Percentiles rank a stretch among this genome's conserved stretches.
phyloP scores from a whole-genome alignment of 2,329 filamentous ascomycete species.

The Tolypocladium inflatum region DNA sequence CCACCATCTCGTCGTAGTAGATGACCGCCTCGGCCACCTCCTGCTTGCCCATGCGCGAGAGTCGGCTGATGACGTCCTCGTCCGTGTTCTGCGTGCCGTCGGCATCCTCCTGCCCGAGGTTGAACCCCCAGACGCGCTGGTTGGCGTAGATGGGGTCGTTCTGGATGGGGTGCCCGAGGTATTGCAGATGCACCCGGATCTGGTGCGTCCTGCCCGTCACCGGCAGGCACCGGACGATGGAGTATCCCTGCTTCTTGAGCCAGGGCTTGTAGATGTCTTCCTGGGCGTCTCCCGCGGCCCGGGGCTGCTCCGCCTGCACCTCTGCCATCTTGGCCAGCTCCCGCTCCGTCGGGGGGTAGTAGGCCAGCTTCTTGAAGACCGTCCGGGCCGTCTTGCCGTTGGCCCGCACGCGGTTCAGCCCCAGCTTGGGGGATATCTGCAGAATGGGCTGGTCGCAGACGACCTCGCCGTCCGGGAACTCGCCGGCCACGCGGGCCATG shows the following conservation, averaged over 20 bases:
- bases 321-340: slow-evolving; percentile 3
- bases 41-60: slow-evolving; percentile 87
- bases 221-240: slow-evolving; percentile 86
- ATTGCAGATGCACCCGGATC: slow-evolving; percentile 88
- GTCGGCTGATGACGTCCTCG: slow-evolving; percentile 77
- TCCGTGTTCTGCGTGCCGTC: slow-evolving; percentile 66
- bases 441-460: slow-evolving; percentile 91
- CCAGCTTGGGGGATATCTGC: slow-evolving; percentile 88
- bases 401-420: slow-evolving; percentile 86
- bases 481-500: slow-evolving; percentile 78
- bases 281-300: slow-evolving; percentile 11
- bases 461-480: slow-evolving; percentile 85
- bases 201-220: slow-evolving; percentile 93
- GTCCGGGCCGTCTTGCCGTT: slow-evolving; percentile 85
- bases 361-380: slow-evolving; percentile 86
- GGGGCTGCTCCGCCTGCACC: slow-evolving; percentile 8
- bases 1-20: slow-evolving; percentile 90
- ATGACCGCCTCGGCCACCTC: slow-evolving; percentile 84
- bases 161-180: slow-evolving; percentile 85
- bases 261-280: slow-evolving; percentile 24
- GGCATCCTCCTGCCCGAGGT: slow-evolving; percentile 58
- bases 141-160: slow-evolving; percentile 99
- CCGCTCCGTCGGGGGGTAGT: slow-evolving; percentile 55
- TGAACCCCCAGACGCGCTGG: slow-evolving; percentile 76
- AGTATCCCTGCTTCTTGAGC: slow-evolving; percentile 67